Percentiles rank a stretch among this genome's conserved stretches.
Conservation (phyloP, 352 stramenopile species). For the Globisporangium apiculatum region DNA sequence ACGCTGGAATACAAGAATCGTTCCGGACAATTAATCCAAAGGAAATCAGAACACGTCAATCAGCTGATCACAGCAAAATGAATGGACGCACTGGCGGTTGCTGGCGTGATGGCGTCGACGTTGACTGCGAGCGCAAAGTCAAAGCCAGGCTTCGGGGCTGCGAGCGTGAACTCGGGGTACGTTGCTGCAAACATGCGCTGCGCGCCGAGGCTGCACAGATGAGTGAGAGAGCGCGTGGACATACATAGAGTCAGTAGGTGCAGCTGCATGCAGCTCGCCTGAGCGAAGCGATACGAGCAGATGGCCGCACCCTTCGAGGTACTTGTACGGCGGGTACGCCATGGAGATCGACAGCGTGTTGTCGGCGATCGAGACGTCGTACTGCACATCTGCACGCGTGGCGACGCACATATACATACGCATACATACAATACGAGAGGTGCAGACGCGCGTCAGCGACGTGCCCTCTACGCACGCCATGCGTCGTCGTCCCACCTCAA, state of each 20-base stretch:
- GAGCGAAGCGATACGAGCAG: too few species aligned
- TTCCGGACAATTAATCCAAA: too few species aligned
- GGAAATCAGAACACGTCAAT: not conserved
- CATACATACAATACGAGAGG: too few species aligned
- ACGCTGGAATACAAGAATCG: conserved; percentile 21
- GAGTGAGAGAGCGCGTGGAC: not conserved
- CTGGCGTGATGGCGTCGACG: conserved; percentile 65
- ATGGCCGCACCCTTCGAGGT: conserved; percentile 39
- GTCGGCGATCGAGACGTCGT: conserved; percentile 70
- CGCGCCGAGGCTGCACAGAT: conserved; percentile 40
- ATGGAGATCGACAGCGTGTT: conserved; percentile 67
- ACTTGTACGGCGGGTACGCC: conserved; percentile 72
- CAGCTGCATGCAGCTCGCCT: too few species aligned
- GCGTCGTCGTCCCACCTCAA: not conserved
- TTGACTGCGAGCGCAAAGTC: conserved; percentile 75
- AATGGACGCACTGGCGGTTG: conserved; percentile 39
- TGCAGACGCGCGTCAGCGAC: too few species aligned
- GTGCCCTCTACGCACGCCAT: too few species aligned
- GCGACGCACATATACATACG: not conserved
- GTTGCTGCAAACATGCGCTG: conserved; percentile 62
- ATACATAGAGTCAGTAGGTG: too few species aligned
- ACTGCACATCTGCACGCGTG: conserved; percentile 57
- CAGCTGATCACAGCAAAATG: not conserved
- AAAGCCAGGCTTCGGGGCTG: conserved; percentile 66
- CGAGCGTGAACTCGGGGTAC: conserved; percentile 69